Evolutionary conservation across 345 rosid genomes (phyloP).

Genomic region (Geranium rotundifolium): DNA sequence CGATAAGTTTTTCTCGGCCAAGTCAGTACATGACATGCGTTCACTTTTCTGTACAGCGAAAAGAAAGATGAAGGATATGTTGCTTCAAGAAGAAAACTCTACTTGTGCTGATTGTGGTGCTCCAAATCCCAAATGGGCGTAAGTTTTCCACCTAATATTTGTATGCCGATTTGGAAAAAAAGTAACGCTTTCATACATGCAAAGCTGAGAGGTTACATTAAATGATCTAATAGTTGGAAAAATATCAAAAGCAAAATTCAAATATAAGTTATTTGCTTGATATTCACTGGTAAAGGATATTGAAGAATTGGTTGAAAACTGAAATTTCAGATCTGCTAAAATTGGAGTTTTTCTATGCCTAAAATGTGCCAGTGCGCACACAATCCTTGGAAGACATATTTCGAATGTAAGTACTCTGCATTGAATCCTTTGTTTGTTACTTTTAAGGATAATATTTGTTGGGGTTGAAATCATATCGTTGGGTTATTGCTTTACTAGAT

Average conservation of each 20-base stretch:
- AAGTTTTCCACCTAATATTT: conserved; percentile 24
- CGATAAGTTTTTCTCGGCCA: background rate
- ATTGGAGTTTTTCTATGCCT: conserved; percentile 95
- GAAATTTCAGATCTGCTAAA: conserved; percentile 75
- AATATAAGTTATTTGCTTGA: background rate
- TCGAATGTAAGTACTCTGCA: conserved; percentile 61
- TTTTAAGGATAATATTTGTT: background rate
- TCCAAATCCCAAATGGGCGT: conserved; percentile 99
- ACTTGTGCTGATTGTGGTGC: conserved; percentile 92
- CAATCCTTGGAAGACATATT: conserved; percentile 91
- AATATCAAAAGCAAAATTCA: background rate
- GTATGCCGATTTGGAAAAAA: background rate
- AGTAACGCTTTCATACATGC: background rate
- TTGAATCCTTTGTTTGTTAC: conserved; percentile 6
- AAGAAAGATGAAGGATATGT: conserved; percentile 59
- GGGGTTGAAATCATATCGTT: background rate
- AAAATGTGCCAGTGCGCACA: conserved; percentile 94
- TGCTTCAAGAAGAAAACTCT: conserved; percentile 70
- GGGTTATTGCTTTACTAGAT: too few relatives aligned
- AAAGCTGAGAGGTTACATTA: background rate
- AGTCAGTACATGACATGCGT: background rate
- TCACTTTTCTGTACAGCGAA: conserved; percentile 37
- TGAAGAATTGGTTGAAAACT: conserved; percentile 4
- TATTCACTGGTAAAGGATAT: background rate
- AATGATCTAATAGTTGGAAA: background rate